Evolutionary conservation across 257 asterid species (phyloP).

Genomic region (Penstemon davidsonii): DNA sequence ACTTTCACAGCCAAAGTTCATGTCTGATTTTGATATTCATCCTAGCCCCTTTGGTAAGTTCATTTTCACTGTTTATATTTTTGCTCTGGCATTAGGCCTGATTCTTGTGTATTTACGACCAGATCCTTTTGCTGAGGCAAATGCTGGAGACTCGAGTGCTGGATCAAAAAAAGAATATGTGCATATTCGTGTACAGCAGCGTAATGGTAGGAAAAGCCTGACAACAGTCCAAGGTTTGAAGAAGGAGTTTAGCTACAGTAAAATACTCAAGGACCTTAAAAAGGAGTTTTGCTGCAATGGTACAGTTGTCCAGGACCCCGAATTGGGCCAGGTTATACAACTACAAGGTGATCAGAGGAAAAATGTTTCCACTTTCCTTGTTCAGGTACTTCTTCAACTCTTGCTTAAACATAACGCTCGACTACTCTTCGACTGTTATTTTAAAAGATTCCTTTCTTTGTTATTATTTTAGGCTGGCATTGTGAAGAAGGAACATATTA

Average conservation of each 20-base stretch:
- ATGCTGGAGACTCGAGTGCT: constrained; percentile 47
- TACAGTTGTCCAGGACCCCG: constrained; percentile 76
- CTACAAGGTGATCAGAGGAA: constrained; percentile 90
- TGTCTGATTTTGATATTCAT: no score
- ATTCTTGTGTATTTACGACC: no score
- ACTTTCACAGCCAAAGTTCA: no score
- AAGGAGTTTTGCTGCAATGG: constrained; percentile 91
- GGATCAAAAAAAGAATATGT: constrained; percentile 77
- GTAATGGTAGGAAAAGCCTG: constrained; percentile 82
- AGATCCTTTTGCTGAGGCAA: constrained; percentile 77
- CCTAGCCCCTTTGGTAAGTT: no score
- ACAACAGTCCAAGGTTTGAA: constrained; percentile 77
- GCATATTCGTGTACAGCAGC: constrained; percentile 81
- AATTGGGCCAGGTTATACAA: constrained; percentile 79
- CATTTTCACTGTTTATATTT: no score
- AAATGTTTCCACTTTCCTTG: constrained; percentile 38
- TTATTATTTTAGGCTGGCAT: constrained; percentile 57
- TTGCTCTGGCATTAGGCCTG: no score
- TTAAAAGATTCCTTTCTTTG: constrained; percentile 28
- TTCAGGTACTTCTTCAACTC: no score
- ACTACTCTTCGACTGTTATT: no score
- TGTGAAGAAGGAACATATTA: constrained; percentile 70
- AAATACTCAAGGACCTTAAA: constrained; percentile 70
- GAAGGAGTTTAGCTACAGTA: constrained; percentile 73
- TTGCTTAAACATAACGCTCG: no score